phyloP scores from a whole-genome alignment of 441 rosid genomes.

The Hura crepitans region DNA sequence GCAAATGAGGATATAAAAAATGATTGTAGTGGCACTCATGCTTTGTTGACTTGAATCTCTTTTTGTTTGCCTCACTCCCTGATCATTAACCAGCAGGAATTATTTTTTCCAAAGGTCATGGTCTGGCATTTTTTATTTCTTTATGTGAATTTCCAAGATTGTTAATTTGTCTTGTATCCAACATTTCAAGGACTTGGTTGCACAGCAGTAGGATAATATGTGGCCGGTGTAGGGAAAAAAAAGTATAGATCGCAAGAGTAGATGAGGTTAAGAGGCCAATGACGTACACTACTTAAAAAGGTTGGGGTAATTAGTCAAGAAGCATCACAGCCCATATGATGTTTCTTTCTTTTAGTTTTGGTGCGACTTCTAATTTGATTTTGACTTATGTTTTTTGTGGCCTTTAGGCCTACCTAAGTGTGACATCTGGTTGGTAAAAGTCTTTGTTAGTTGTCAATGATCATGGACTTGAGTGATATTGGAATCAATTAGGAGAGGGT shows the following conservation, averaged over 20 bases:
- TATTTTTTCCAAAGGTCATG: slow-evolving; percentile 16
- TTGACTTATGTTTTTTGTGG: slow-evolving; percentile 8
- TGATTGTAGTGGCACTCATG: slow-evolving; percentile 29
- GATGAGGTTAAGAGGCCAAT: slow-evolving; percentile 6
- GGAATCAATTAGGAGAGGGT: background rate
- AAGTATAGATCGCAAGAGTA: slow-evolving; percentile 3
- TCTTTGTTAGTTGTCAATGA: background rate
- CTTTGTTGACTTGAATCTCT: slow-evolving; percentile 37
- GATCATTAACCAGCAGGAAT: slow-evolving; percentile 8
- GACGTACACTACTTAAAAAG: slow-evolving; percentile 12
- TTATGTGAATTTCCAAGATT: background rate
- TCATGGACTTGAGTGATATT: too few species aligned
- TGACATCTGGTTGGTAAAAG: background rate
- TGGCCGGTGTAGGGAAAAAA: background rate
- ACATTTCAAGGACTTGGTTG: slow-evolving; percentile 10
- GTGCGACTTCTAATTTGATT: background rate
- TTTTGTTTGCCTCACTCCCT: slow-evolving; percentile 18
- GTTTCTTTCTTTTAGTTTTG: background rate
- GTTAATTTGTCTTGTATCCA: slow-evolving; percentile 3
- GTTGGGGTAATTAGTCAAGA: slow-evolving; percentile 23
- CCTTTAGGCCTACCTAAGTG: background rate
- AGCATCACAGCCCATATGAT: slow-evolving; percentile 13
- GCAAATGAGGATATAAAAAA: slow-evolving; percentile 25
- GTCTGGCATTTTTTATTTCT: slow-evolving; percentile 9
- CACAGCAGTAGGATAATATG: background rate